Evolutionary conservation across 1,139 yeast genomes (phyloP).

Genomic region (Magnusiomyces tetraspermus): DNA sequence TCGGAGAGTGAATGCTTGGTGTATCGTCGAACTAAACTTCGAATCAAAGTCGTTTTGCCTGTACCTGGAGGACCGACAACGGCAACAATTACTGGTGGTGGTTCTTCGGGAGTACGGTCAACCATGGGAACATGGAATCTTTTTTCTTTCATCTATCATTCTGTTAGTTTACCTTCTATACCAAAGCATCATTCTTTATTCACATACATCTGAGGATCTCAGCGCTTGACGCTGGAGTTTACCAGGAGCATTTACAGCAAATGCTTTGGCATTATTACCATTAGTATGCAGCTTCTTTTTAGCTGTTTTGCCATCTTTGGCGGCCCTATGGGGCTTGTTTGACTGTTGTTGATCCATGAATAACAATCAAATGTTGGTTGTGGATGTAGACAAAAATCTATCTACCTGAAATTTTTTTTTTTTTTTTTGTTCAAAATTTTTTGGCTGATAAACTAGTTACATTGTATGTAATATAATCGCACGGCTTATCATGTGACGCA

Average conservation of each 20-base stretch:
- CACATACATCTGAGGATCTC: constrained; percentile 66
- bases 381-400: neutral
- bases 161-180: constrained; percentile 1
- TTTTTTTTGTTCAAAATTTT: constrained; percentile 1
- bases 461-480: neutral
- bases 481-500: neutral
- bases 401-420: neutral
- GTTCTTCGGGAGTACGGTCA: constrained; percentile 94
- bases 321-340: constrained; percentile 42
- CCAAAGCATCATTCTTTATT: neutral
- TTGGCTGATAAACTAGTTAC: neutral
- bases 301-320: constrained; percentile 45
- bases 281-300: constrained; percentile 84
- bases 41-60: constrained; percentile 89
- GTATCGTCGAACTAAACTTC: constrained; percentile 76
- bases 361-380: neutral
- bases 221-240: constrained; percentile 78
- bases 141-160: constrained; percentile 47
- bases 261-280: constrained; percentile 90
- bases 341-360: constrained; percentile 20
- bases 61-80: constrained; percentile 99
- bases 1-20: constrained; percentile 83
- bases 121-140: constrained; percentile 95
- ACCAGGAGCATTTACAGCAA: constrained; percentile 87
- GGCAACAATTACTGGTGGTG: constrained; percentile 93